Evolutionary conservation across 2,329 filamentous ascomycete species (phyloP).

Genomic region (Fulvia fulva): DNA sequence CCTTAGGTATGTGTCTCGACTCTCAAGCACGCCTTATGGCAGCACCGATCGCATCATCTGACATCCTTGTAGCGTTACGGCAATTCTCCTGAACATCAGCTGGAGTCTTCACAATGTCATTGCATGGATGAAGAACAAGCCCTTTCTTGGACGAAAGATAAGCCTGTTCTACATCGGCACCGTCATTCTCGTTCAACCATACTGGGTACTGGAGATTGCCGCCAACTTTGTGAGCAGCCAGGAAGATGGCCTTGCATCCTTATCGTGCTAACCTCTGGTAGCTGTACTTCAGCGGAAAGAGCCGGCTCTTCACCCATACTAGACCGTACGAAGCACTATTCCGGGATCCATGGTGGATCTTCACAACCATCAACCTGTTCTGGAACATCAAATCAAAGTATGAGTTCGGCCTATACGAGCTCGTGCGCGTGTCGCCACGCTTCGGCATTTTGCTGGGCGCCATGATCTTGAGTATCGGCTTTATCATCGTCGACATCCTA

Average conservation of each 20-base stretch:
- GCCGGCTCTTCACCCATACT: slow-evolving; percentile 50
- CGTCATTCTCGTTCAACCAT: slow-evolving; percentile 56
- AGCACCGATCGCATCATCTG: background rate
- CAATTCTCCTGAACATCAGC: slow-evolving; percentile 55
- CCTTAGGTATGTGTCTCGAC: slow-evolving; percentile 34
- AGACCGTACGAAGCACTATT: slow-evolving; percentile 59
- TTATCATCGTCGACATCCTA: slow-evolving; percentile 59
- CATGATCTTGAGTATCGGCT: slow-evolving; percentile 59
- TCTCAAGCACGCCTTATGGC: background rate
- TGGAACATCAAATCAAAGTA: slow-evolving; percentile 62
- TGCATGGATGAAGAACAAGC: slow-evolving; percentile 63
- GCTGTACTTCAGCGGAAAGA: slow-evolving; percentile 50
- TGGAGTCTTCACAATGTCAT: slow-evolving; percentile 64
- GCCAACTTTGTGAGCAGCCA: slow-evolving; percentile 51
- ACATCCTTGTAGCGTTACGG: slow-evolving; percentile 45
- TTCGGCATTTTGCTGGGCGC: slow-evolving; percentile 60
- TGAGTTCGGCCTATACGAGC: slow-evolving; percentile 52
- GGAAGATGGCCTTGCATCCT: background rate
- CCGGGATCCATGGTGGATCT: slow-evolving; percentile 66
- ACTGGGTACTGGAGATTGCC: slow-evolving; percentile 63
- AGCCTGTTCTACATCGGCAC: slow-evolving; percentile 57
- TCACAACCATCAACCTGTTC: slow-evolving; percentile 56
- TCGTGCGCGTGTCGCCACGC: slow-evolving; percentile 58
- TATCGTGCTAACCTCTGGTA: slow-evolving; percentile 8
- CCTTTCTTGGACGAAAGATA: slow-evolving; percentile 46